Conservation (phyloP, 2,329 filamentous ascomycete genomes). For the Colletotrichum australisinense region DNA sequence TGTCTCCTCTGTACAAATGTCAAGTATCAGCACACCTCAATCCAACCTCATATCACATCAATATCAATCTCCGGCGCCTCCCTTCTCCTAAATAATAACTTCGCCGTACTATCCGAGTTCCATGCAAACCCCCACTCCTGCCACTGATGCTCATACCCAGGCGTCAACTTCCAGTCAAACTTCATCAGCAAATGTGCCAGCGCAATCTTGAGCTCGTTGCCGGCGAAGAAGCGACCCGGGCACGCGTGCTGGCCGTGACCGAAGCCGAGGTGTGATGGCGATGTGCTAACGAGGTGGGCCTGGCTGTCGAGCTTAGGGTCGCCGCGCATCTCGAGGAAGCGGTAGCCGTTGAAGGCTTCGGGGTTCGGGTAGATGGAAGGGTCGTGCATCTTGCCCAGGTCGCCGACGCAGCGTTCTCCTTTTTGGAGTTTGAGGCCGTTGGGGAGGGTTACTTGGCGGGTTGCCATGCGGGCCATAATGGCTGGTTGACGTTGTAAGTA, state of each 20-base stretch:
- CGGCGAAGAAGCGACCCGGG: slow-evolving; percentile 58
- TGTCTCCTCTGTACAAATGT: no score
- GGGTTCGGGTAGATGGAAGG: slow-evolving; percentile 6
- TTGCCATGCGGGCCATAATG: slow-evolving; percentile 22
- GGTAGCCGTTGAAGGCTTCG: neutral
- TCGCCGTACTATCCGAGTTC: slow-evolving; percentile 12
- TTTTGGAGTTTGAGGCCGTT: slow-evolving; percentile 21
- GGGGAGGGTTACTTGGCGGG: slow-evolving; percentile 1
- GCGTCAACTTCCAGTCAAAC: slow-evolving; percentile 19
- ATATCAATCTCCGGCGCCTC: slow-evolving; percentile 28
- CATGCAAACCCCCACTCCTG: neutral
- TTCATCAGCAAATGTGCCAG: slow-evolving; percentile 30
- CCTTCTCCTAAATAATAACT: slow-evolving; percentile 18
- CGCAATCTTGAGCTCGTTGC: slow-evolving; percentile 53
- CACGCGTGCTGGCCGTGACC: slow-evolving; percentile 53
- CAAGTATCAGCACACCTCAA: no score
- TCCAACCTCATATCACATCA: neutral
- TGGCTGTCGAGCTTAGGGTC: neutral
- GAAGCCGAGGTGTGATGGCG: slow-evolving; percentile 48
- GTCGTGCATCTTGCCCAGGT: slow-evolving; percentile 12
- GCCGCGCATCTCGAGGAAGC: slow-evolving; percentile 17
- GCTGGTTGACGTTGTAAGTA: neutral
- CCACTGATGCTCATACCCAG: slow-evolving; percentile 14
- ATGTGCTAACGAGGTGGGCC: slow-evolving; percentile 53
- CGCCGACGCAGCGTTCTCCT: slow-evolving; percentile 20